Evolutionary conservation across 768 basidiomycete species (phyloP).

Genomic region (Lactarius sanguifluus): DNA sequence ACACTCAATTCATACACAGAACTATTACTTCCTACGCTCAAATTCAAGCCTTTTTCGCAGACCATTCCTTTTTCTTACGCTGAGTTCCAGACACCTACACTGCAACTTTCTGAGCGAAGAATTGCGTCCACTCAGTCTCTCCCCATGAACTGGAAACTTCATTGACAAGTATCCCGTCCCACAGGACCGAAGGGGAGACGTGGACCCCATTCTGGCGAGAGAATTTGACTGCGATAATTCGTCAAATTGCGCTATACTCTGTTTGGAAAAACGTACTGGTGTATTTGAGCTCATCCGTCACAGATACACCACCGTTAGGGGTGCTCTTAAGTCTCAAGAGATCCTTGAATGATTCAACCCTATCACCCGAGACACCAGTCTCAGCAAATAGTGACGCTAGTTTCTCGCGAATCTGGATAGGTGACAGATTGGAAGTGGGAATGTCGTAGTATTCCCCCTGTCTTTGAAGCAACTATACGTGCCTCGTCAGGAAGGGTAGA

Average conservation of each 20-base stretch:
- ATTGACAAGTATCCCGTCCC: constrained; percentile 70
- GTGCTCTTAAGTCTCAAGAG: constrained; percentile 59
- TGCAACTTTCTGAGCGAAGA: constrained; percentile 58
- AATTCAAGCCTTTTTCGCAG: constrained; percentile 3
- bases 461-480: constrained; percentile 65
- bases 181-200: constrained; percentile 80
- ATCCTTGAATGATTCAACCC: constrained; percentile 56
- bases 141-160: constrained; percentile 84
- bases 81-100: constrained; percentile 35
- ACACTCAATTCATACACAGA: constrained; percentile 6
- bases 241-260: not conserved
- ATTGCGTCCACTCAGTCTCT: constrained; percentile 76
- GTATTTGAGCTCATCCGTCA: constrained; percentile 87
- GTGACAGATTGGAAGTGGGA: constrained; percentile 63
- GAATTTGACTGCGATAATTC: constrained; percentile 68
- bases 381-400: constrained; percentile 57
- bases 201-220: constrained; percentile 90
- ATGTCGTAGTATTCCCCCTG: constrained; percentile 83
- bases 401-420: constrained; percentile 70
- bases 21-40: not conserved
- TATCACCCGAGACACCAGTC: constrained; percentile 49
- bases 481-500: not conserved
- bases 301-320: constrained; percentile 78
- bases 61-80: not conserved
- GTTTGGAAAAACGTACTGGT: constrained; percentile 53